A percentile compares a stretch with the other conserved stretches of the same genome.
These are phyloP conservation scores for Glebionis coronaria DNA, from an alignment of 129 eudicot species.

Conservation along the genomic window DNA sequence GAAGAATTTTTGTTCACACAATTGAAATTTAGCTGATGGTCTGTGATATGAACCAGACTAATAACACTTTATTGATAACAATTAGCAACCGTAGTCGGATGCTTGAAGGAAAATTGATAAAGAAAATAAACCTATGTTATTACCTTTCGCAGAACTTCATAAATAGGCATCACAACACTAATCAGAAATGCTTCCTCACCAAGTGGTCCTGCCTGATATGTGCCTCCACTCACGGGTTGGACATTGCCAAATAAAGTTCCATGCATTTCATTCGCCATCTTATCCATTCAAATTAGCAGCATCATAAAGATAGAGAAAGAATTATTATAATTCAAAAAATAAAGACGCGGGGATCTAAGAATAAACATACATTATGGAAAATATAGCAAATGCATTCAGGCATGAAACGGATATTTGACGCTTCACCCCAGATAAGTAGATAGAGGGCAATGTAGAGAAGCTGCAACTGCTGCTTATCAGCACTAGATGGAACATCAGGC, in stretches of 20 bases:
- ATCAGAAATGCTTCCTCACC: constrained; percentile 74
- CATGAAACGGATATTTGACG: constrained; percentile 97
- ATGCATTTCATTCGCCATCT: constrained; percentile 87
- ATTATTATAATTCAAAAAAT: background rate
- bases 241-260: constrained; percentile 70
- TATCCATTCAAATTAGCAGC: constrained; percentile 12
- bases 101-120: no score
- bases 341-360: background rate
- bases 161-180: constrained; percentile 81
- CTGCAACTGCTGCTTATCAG: constrained; percentile 68
- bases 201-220: constrained; percentile 58
- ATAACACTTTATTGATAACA: no score
- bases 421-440: constrained; percentile 99
- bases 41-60: no score
- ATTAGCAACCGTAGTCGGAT: no score
- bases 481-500: constrained; percentile 49
- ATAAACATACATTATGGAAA: constrained; percentile 76
- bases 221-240: constrained; percentile 74
- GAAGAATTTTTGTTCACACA: background rate
- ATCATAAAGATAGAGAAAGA: constrained; percentile 10
- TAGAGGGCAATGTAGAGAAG: constrained; percentile 94
- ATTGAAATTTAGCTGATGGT: background rate
- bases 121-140: no score
- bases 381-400: constrained; percentile 99
- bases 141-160: constrained; percentile 89